These are phyloP conservation scores for Xylariales sp. DNA, from an alignment of 2,329 filamentous ascomycete genomes.

Conservation along the genomic window DNA sequence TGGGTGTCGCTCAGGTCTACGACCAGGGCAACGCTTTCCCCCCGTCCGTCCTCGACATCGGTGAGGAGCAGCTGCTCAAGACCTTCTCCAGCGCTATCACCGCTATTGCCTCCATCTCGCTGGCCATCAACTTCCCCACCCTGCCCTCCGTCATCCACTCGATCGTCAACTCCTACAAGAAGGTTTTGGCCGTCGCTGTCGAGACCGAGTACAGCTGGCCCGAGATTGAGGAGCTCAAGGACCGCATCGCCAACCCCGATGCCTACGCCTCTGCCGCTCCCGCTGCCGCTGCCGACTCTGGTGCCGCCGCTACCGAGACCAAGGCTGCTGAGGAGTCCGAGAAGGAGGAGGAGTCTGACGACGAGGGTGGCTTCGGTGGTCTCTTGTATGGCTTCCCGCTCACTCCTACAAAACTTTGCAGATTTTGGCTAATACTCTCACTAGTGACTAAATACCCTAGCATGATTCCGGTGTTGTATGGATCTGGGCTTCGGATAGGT, in stretches of 20 bases:
- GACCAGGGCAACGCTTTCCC: slow-evolving; percentile 93
- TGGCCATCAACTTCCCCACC: slow-evolving; percentile 93
- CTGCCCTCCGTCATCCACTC: slow-evolving; percentile 96
- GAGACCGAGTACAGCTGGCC: slow-evolving; percentile 91
- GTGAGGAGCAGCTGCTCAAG: slow-evolving; percentile 89
- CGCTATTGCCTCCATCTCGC: slow-evolving; percentile 85
- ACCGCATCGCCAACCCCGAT: slow-evolving; percentile 98
- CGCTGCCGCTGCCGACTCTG: slow-evolving; percentile 52
- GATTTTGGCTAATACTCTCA: slow-evolving; percentile 31
- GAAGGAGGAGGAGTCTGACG: slow-evolving; percentile 64
- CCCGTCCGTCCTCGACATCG: slow-evolving; percentile 82
- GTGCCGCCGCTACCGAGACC: slow-evolving; percentile 45
- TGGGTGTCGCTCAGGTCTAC: slow-evolving; percentile 95
- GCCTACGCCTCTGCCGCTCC: slow-evolving; percentile 86
- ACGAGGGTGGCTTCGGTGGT: slow-evolving; percentile 74
- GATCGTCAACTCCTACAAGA: slow-evolving; percentile 97
- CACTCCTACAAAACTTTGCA: neutral
- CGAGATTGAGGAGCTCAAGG: slow-evolving; percentile 96
- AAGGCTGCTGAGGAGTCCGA: slow-evolving; percentile 53
- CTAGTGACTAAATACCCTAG: slow-evolving; percentile 47
- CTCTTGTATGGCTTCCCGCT: slow-evolving; percentile 56
- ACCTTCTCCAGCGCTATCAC: slow-evolving; percentile 75
- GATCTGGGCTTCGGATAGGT: slow-evolving; percentile 37
- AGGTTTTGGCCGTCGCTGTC: slow-evolving; percentile 82
- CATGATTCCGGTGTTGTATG: slow-evolving; percentile 32